Percentiles rank a stretch among this genome's conserved stretches.
These are phyloP conservation scores for Penicillium maclennaniae DNA, from an alignment of 495 filamentous ascomycete species.

Conservation along the genomic window DNA sequence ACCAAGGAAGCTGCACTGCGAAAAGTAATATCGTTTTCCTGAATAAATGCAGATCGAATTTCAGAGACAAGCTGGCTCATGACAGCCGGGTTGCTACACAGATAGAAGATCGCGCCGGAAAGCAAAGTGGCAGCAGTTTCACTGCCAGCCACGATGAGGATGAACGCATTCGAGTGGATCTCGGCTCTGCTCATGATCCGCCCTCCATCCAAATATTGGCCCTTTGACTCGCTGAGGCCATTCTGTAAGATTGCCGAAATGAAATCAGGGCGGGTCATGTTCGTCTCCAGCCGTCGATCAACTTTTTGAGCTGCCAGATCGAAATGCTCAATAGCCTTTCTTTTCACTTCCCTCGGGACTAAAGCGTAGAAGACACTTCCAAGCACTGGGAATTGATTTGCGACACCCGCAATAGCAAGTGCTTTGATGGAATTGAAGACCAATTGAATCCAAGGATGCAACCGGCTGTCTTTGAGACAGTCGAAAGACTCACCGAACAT, in stretches of 20 bases:
- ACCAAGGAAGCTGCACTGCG: conserved; percentile 25
- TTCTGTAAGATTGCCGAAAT: conserved; percentile 27
- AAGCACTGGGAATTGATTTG: conserved; percentile 32
- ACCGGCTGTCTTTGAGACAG: conserved; percentile 36
- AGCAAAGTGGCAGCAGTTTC: conserved; percentile 57
- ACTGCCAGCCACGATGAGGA: conserved; percentile 44
- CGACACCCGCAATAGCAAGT: conserved; percentile 14
- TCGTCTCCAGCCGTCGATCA: conserved; percentile 16
- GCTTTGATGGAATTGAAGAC: conserved; percentile 36
- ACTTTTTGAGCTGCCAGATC: conserved; percentile 21
- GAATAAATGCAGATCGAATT: conserved; percentile 41
- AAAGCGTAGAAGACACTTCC: conserved; percentile 6
- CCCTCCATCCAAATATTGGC: conserved; percentile 10
- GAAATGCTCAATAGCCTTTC: conserved; percentile 20
- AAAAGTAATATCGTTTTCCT: conserved; percentile 42
- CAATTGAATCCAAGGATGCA: conserved; percentile 46
- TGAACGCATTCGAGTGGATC: conserved; percentile 28
- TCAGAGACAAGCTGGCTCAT: conserved; percentile 37
- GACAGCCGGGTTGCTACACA: conserved; percentile 39
- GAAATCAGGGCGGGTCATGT: conserved; percentile 20
- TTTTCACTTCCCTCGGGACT: conserved; percentile 9
- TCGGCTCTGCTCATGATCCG: conserved; percentile 25
- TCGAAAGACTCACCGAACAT: conserved; percentile 50
- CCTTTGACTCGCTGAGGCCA: conserved; percentile 21
- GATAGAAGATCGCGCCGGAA: conserved; percentile 46